Evolutionary conservation across 257 asterid species (phyloP), one percentile per base, ranked within the genome.

Genomic region (Forsythia suspensa): DNA sequence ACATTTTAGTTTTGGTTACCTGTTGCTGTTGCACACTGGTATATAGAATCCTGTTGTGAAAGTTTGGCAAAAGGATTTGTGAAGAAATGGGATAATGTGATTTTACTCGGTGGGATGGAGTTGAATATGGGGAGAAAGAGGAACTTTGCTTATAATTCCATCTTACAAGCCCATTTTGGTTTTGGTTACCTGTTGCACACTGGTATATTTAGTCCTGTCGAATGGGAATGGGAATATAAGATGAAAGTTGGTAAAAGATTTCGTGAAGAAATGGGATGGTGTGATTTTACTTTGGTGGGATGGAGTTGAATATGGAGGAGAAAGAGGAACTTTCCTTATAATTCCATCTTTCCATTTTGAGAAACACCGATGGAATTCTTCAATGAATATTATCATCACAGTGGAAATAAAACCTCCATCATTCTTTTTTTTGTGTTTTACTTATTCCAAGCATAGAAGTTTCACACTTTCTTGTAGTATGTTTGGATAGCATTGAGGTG

Each of bases 351-450:
- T 40, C 41, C 20, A 36, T 73, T 8, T 72, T 73, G 36, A 52
- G 69, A 52, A 8, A 52, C 18, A 6, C 55, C n/a, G 0, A 18
- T 12, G 55, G 18, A 13, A 46, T 46, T 46, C 55, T 46, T 46
- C 55, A 12, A 44, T 46, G 55, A 46, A 29, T 29, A 29, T 29
- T 29, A 29, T 29, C 34, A 29, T 4, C 5, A 2, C n/a, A 12
- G 18, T 46, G n/a, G 6, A 46, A 46, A 2, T 46, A 46, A 46
- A 46, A 12, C 5, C 55, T 46, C 6, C 55, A 46, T 46, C n/a
- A 3, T 12, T 46, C 0, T 84, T 91, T 46, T 46, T 46, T 13
- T 46, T 1, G 16, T 46, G 55, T 46, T 46, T 46, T 46, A 46
- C 55, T 46, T 46, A 18, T 29, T 13, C n/a, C 55, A 46, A 46